A percentile compares a stretch with the other conserved stretches of the same genome.
These are phyloP conservation scores for Penicillium sp. DNA, from an alignment of 2,329 filamentous ascomycete genomes.

Conservation along the genomic window DNA sequence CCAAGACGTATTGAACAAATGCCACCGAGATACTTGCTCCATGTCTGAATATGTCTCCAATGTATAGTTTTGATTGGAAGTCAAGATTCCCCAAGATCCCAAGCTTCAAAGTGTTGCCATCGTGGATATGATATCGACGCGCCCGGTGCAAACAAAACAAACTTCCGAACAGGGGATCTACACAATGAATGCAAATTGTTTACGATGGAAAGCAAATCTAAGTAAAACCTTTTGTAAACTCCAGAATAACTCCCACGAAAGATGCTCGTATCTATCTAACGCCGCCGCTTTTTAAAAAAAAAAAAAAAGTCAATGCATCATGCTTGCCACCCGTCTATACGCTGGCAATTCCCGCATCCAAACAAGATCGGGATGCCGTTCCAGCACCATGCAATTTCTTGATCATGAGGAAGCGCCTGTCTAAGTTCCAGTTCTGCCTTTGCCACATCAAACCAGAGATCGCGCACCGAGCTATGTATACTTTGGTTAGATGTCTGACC, in stretches of 20 bases:
- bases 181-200: neutral
- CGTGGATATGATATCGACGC: conserved; percentile 11
- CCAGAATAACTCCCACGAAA: neutral
- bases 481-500: conserved; percentile 28
- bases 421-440: conserved; percentile 30
- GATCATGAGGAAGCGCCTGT: conserved; percentile 31
- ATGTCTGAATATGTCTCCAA: conserved; percentile 16
- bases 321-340: conserved; percentile 32
- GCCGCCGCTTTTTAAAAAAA: conserved; percentile 9
- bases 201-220: neutral
- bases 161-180: conserved; percentile 3
- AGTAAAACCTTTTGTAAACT: neutral
- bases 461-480: conserved; percentile 33
- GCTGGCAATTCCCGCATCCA: conserved; percentile 35
- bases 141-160: conserved; percentile 23
- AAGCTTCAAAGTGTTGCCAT: conserved; percentile 1
- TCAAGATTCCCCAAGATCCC: neutral
- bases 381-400: conserved; percentile 35
- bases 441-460: conserved; percentile 43
- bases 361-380: conserved; percentile 37
- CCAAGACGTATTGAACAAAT: conserved; percentile 55
- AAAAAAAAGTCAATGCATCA: conserved; percentile 19
- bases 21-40: conserved; percentile 30
- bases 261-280: conserved; percentile 9
- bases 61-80: neutral